phyloP scores from a whole-genome alignment of 176 grass and related monocot species.

The Cenchrus americanus region DNA sequence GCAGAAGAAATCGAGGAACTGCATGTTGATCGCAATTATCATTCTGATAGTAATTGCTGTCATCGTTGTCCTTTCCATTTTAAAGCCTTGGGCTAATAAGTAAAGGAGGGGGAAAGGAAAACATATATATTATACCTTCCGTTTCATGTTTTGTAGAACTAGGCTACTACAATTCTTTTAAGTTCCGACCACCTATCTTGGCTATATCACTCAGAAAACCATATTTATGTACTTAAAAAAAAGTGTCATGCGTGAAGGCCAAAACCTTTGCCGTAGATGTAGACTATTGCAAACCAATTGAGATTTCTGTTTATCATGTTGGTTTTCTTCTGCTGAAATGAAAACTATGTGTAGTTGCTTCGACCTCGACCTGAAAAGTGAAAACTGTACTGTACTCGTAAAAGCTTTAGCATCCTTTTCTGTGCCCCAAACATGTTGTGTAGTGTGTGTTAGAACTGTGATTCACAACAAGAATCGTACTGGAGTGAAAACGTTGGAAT shows the following conservation, averaged over 20 bases:
- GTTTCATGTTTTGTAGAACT: neutral
- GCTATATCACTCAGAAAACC: neutral
- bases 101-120: neutral
- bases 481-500: neutral
- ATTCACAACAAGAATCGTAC: neutral
- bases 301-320: neutral
- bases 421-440: too few relatives aligned
- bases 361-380: neutral
- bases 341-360: neutral
- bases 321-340: neutral
- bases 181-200: neutral
- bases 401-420: too few relatives aligned
- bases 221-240: neutral
- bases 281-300: neutral
- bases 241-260: too few relatives aligned
- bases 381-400: too few relatives aligned
- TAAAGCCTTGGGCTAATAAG: constrained; percentile 62
- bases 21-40: constrained; percentile 62
- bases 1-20: constrained; percentile 72
- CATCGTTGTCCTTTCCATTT: constrained; percentile 48
- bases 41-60: constrained; percentile 46
- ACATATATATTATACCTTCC: neutral
- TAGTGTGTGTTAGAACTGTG: too few relatives aligned
- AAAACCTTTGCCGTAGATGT: neutral
- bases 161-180: neutral